These are phyloP conservation scores for Ceratopteris richardii DNA, from an alignment of 75 land plant species.

Conservation along the genomic window DNA sequence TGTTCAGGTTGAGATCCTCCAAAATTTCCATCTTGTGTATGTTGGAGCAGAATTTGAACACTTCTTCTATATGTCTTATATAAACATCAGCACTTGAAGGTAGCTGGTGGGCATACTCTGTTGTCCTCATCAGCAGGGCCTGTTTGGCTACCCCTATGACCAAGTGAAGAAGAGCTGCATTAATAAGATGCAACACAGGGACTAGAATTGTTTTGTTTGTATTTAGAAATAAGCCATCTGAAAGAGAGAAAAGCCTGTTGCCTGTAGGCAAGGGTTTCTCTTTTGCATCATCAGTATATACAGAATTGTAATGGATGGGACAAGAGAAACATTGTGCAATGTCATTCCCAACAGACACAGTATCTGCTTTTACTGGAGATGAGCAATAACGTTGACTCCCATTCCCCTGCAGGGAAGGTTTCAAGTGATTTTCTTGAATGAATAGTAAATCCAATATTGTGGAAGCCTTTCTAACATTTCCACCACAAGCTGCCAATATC, in stretches of 20 bases:
- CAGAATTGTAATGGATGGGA: not conserved
- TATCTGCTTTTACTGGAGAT: not conserved
- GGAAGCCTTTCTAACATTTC: not conserved
- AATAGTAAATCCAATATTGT: not conserved
- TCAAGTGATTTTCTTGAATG: not conserved
- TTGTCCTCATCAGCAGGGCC: not conserved
- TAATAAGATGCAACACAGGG: not conserved
- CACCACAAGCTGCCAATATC: not conserved
- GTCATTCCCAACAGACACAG: not conserved
- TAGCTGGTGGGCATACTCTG: not conserved
- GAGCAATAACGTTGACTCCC: not conserved
- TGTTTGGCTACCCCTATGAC: not conserved
- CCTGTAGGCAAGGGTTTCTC: not conserved
- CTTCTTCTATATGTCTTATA: not conserved
- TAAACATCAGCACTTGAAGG: not conserved
- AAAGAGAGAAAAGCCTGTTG: not conserved
- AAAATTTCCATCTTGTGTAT: not conserved
- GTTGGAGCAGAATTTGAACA: not conserved
- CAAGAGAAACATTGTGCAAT: not conserved
- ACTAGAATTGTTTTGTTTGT: not conserved
- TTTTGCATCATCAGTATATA: not conserved
- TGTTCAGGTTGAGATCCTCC: not conserved
- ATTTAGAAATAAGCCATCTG: not conserved
- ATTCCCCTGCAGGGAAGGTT: not conserved
- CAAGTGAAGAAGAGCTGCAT: not conserved